Conservation (phyloP, 2,329 filamentous ascomycete genomes). For the Ophiostoma triangulosporum region DNA sequence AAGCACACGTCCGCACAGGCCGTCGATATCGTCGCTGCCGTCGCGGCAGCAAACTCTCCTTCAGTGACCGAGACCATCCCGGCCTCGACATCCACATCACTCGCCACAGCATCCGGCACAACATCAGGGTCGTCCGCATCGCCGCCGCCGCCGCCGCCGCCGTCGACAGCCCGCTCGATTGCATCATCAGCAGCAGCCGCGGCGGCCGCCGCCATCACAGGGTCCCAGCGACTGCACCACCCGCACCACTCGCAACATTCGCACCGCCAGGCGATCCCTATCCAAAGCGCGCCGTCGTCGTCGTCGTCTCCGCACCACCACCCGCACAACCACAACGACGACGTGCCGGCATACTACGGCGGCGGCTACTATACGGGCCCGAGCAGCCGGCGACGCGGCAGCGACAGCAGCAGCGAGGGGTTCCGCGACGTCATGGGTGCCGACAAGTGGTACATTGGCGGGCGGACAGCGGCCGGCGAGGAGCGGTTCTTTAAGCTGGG, state of each 20-base stretch:
- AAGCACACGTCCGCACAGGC: constrained; percentile 22
- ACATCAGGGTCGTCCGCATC: constrained; percentile 7
- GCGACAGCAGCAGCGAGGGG: constrained; percentile 62
- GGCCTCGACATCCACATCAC: constrained; percentile 15
- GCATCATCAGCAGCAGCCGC: constrained; percentile 12
- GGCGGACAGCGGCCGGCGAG: constrained; percentile 61
- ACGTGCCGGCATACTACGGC: neutral
- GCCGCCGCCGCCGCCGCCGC: neutral
- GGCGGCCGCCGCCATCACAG: constrained; percentile 12
- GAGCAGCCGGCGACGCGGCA: constrained; percentile 39
- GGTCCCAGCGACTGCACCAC: constrained; percentile 12
- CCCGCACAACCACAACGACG: neutral
- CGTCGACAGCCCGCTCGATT: constrained; percentile 10
- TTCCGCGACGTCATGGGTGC: constrained; percentile 58
- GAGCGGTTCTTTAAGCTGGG: constrained; percentile 72
- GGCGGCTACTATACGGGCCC: constrained; percentile 1
- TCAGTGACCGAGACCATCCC: constrained; percentile 10
- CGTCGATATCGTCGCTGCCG: constrained; percentile 14
- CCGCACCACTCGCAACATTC: constrained; percentile 6
- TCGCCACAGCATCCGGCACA: constrained; percentile 8
- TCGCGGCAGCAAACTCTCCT: neutral
- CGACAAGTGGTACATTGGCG: constrained; percentile 75
- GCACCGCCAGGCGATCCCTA: constrained; percentile 1
- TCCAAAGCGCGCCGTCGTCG: neutral
- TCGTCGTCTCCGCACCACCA: constrained; percentile 2